A percentile compares a stretch with the other conserved stretches of the same genome.
phyloP scores from a whole-genome alignment of 371 early-diverging fungal species.

The Umbelopsis sp. region DNA sequence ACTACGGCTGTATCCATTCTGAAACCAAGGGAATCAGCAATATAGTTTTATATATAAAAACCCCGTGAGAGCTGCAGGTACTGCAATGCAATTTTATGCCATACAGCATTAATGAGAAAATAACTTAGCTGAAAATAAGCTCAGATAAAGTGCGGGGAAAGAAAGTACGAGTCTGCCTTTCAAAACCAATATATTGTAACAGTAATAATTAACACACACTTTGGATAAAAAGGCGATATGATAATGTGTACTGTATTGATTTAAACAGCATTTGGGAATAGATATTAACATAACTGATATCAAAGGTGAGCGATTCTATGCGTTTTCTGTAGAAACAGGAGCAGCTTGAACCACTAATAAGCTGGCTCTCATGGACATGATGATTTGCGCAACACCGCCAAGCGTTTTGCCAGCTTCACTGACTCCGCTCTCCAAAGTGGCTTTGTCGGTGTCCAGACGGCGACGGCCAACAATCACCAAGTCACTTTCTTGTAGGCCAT shows the following conservation, averaged over 20 bases:
- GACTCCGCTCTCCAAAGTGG: constrained; percentile 4
- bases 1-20: too few relatives aligned
- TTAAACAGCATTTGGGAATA: background rate
- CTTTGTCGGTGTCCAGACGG: background rate
- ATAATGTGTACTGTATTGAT: background rate
- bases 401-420: background rate
- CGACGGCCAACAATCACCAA: constrained; percentile 16
- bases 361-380: constrained; percentile 1
- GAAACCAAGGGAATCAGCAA: too few relatives aligned
- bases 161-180: background rate
- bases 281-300: too few relatives aligned
- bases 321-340: background rate
- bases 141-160: constrained; percentile 1
- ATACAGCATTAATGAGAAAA: too few relatives aligned
- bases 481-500: constrained; percentile 13
- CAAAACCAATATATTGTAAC: background rate
- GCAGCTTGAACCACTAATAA: constrained; percentile 9
- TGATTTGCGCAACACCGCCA: constrained; percentile 11
- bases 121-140: too few relatives aligned
- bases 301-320: too few relatives aligned
- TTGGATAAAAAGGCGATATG: background rate
- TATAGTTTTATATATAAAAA: too few relatives aligned
- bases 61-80: constrained; percentile 1
- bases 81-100: background rate
- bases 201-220: background rate